Evolutionary conservation across 208 protist genomes (phyloP), one percentile per base, ranked within the genome.

Genomic region (Trypanosoma cruzi): DNA sequence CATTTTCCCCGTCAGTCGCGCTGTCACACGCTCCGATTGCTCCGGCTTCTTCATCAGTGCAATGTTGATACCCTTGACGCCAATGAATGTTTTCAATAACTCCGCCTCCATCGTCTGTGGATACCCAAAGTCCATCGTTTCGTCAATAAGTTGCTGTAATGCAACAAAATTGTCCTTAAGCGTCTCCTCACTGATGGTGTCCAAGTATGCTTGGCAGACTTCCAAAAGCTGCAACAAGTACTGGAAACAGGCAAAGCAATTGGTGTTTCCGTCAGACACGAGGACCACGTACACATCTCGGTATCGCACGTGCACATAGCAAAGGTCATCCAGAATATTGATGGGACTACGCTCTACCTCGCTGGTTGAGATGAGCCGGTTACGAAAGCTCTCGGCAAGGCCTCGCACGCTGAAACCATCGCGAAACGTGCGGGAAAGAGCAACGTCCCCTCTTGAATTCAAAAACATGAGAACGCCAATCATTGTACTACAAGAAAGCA

Each of bases 111-210:
- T 96, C 58, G 88, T 89, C 69, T 99, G 96, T 37, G 98, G 99
- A 73, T 99, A 99, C 26, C 99, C 99, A 89, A 98, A 99, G 84
- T 99, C 99, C 63, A 99, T 84, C 3, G 97, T 95, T 77, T 99
- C 98, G 77, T 99, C 98, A 44, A 99, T 94, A 26, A 99, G 75
- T 73, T 99, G 95, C 78, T 99, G 99, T 48, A 99, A 81, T 6
- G 98, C 82, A 20, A 97, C 82, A 81, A 99, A 99, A 80, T 99
- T 98, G 54, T 98, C 89, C 63, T 94, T 94, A 37, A 99, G 80
- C n/a, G 67, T 74, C 16, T 95, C 88, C 76, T 99, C 98, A 49
- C 95, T 80, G 36, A 99, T 64, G 16, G 81, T 69, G 49, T 86
- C 86, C 73, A 98, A 99, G 85, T 99, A 99, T 16, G 77, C 61